A percentile compares a stretch with the other conserved stretches of the same genome.
Evolutionary conservation across 164 flowering plant species (phyloP).

Genomic region (Macadamia tetraphylla): DNA sequence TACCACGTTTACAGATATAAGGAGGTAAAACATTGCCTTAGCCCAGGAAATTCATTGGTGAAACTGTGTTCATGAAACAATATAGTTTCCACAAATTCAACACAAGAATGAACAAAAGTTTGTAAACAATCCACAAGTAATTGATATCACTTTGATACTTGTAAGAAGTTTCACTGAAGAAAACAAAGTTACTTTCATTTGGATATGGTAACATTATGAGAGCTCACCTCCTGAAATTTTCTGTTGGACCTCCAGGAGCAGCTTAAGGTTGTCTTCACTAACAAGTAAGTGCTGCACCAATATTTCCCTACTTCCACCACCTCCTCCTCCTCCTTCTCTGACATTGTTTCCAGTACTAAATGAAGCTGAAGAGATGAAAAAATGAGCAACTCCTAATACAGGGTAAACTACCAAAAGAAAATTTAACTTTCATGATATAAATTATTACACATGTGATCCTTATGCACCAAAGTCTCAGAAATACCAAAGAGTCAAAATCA

Average conservation of each 20-base stretch:
- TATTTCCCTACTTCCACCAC: constrained; percentile 44
- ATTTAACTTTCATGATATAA: neutral
- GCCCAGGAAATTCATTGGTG: no score
- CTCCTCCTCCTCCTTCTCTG: constrained; percentile 22
- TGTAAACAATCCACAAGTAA: neutral
- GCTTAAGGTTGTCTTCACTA: constrained; percentile 58
- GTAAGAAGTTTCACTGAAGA: neutral
- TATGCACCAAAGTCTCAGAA: neutral
- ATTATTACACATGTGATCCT: neutral
- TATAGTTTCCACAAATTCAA: no score
- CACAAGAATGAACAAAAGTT: no score
- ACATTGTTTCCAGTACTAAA: constrained; percentile 40
- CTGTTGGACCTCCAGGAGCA: constrained; percentile 56
- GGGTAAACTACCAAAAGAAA: neutral
- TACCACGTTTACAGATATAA: no score
- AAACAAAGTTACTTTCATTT: neutral
- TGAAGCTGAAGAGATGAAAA: constrained; percentile 34
- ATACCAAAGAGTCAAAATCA: neutral
- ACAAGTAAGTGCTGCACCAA: constrained; percentile 93
- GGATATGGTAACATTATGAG: neutral
- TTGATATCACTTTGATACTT: neutral
- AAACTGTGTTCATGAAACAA: no score
- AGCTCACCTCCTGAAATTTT: constrained; percentile 50
- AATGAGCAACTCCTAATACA: neutral
- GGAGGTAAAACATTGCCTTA: no score